Conservation (phyloP, 495 filamentous ascomycete species). For the Geopyxis carbonaria region DNA sequence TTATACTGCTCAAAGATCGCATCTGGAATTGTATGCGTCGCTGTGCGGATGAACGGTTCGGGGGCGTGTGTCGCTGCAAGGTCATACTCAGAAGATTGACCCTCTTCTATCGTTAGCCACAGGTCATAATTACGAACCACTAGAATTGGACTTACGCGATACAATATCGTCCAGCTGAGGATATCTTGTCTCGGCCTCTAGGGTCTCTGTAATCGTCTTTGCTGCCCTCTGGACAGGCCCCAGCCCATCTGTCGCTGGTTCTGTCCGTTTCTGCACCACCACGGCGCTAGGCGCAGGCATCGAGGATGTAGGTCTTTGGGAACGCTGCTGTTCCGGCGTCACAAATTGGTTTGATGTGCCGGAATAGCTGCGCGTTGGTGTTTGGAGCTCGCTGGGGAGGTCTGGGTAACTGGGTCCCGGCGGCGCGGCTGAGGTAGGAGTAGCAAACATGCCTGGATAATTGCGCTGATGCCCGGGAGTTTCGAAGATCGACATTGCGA, state of each 20-base stretch:
- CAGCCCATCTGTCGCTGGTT: constrained; percentile 25
- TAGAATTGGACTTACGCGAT: constrained; percentile 46
- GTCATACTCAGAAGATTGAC: constrained; percentile 83
- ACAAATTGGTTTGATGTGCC: constrained; percentile 6
- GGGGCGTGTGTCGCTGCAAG: constrained; percentile 47
- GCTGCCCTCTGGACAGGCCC: constrained; percentile 64
- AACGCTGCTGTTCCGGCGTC: neutral
- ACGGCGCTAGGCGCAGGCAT: neutral
- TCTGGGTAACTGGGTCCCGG: constrained; percentile 14
- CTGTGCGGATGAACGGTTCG: constrained; percentile 72
- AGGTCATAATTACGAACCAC: neutral
- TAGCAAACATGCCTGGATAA: constrained; percentile 18
- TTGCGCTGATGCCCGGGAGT: too few relatives aligned
- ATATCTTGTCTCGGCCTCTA: constrained; percentile 59
- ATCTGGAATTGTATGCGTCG: constrained; percentile 73
- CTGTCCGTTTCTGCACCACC: constrained; percentile 3
- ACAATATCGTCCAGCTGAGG: constrained; percentile 83
- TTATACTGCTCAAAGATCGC: constrained; percentile 81
- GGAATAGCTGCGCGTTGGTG: constrained; percentile 8
- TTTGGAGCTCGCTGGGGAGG: constrained; percentile 18
- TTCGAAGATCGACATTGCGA: too few relatives aligned
- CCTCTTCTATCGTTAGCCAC: constrained; percentile 36
- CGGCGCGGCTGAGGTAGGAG: constrained; percentile 22
- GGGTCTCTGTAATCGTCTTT: constrained; percentile 60
- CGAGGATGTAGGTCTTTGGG: neutral